Base-by-base conservation (phyloP, 2,329 filamentous ascomycete species). In the Geosmithia flava region DNA sequence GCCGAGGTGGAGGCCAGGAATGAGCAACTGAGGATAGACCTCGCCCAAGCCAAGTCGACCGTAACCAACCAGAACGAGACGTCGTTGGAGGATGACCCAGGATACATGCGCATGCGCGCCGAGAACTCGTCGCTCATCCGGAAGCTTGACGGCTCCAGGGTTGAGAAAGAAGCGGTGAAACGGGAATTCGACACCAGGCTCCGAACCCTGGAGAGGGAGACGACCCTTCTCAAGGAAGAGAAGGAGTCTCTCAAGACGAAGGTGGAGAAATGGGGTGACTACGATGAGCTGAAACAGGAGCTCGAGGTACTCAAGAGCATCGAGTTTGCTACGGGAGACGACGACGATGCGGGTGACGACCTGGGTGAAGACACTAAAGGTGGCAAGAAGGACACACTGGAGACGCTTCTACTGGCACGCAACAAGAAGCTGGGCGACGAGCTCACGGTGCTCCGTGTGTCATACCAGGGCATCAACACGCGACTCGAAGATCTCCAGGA, bases 391-490 rank as follows among this genome's bases (percentile, higher is more conserved):
- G 88, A 95, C 56, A 89, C 84, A 1, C 68, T 98, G 10, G 93
- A 98, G 65, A 90, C 95, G 66, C 78, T 98, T 27, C 73, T 98
- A 6, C 71, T 98, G 47, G 85, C 88, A 10, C 81, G 93, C 44
- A 98, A 98, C 71, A 98, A 97, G 70, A 98, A 97, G 68, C 74
- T 98, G 39, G 84, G 85, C 56, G 90, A 96, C 58, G 93, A 98
- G 63, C 76, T 97, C 53, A 96, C 93, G 2, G 80, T 97, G 40
- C 72, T 98, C 43, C 81, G 93, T 41, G 88, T 98, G 3, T 96
- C 93, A 0, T 90, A 97, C 61, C 87, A 95, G 58, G 91, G 97
- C 58, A 72, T 97, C 2, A 88, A 95, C 59, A 77, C 72, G 45
- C 82, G 88, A 48, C 71, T 98, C 1, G 82, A 89, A 56, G 76